Evolutionary conservation across 2,329 filamentous ascomycete species (phyloP), one percentile per base, ranked within the genome.

Genomic region (Claviceps spartinae): DNA sequence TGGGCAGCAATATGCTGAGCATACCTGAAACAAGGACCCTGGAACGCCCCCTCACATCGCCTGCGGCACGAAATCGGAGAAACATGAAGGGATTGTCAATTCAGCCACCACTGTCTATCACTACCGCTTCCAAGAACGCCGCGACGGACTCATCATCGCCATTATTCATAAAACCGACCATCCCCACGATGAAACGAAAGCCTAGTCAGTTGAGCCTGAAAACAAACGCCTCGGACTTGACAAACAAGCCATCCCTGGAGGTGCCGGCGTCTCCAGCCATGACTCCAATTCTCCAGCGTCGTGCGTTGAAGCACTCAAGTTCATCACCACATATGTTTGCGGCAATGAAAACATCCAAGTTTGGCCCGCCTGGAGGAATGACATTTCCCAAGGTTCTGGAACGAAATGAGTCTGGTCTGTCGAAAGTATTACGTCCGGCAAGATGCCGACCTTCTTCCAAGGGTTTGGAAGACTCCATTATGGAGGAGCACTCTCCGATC

Each of bases 61-160:
- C 83, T 7, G 81, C 81, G 3, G 83, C 83, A 1, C 77, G 85
- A 60, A 83, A 85, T 61, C 76, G 79, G n/a, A 82, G 86, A 53
- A 93, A 93, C 62, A 83, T 89, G 69, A 93, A 93, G 68, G 86
- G 86, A 41, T 74, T 93, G 4, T 89, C 85, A 1, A 86, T 93
- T 46, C 86, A 90, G 61, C 81, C 76, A 50, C 83, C 72, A 0
- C 72, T 76, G 47, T 68, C 67, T 11, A 63, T 67, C 47, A 68
- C 69, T 40, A 67, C 73, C 8, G 69, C 75, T 61, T 64, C 76
- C 58, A 67, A 73, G 9, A 69, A 72, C 1, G 67, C 79, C 51
- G 71, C 76, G 11, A 81, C 82, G 0, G 85, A 86, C 42, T 84
- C 86, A 6, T 74, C 80, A 2, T 87, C 85, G 2, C 85, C 85